Base-by-base conservation (phyloP, 257 asterid genomes). In the Gardenia jasminoides region DNA sequence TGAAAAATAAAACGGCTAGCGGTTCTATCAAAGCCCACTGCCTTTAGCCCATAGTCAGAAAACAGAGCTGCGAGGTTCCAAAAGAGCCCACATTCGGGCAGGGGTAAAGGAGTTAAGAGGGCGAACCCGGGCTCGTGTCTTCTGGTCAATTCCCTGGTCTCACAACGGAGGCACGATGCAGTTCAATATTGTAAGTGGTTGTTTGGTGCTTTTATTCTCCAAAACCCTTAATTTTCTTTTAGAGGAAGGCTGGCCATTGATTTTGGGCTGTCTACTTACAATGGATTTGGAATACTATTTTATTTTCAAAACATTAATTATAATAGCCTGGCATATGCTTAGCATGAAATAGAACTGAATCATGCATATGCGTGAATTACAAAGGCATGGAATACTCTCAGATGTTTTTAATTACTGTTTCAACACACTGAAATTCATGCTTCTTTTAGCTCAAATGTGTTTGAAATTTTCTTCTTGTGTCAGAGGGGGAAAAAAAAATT, bases 151-250 rank as follows among this genome's bases (percentile, higher is more conserved):
- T 86, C 98, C 66, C 84, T 93, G 82, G 97, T 93, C 83, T 95
- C 98, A 75, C 93, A 92, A 36, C 97, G n/a, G n/a, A 92, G 78
- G 97, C 98, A 28, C 96, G 97, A 70, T 93, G 94, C 83, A 86
- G 83, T 86, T 86, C 88, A 72, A 78, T 79, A 75, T 70, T 69
- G 99, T 93, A 83, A 84, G 94, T 84, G 72, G 41, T 70, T 52
- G 52, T 74, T 62, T 78, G 64, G 64, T 28, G 31, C 20, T 72
- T 69, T 26, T 26, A 58, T 28, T 24, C 24, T 78, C 41, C 48
- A 17, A 50, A 50, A 6, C 6, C n/a, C 58, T 41, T 61, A 36
- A 20, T 36, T 61, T 64, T 30, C 15, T 59, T 22, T n/a, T 41
- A 30, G 50, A 46, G 20, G 7, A 20, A 44, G 24, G 48, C 39